Evolutionary conservation across 1,284 basidiomycete genomes (phyloP).

Genomic region (Taiwanofungus camphoratus): DNA sequence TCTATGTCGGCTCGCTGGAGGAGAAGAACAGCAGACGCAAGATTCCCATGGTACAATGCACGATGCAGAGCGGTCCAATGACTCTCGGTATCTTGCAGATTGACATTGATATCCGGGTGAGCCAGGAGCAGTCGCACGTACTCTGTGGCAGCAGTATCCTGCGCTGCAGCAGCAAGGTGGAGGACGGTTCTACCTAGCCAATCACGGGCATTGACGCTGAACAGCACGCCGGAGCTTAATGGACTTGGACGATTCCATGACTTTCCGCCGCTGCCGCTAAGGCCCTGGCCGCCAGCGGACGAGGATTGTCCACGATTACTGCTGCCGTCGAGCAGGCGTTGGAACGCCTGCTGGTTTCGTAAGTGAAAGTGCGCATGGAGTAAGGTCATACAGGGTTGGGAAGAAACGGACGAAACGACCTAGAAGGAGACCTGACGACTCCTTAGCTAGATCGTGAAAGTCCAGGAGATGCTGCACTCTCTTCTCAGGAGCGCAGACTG

Average conservation of each 20-base stretch:
- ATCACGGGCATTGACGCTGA: conserved; percentile 74
- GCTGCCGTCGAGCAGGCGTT: conserved; percentile 63
- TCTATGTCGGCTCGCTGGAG: conserved; percentile 76
- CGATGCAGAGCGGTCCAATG: conserved; percentile 93
- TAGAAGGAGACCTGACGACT: conserved; percentile 20
- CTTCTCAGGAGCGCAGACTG: background rate
- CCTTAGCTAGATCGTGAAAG: conserved; percentile 13
- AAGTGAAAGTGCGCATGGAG: conserved; percentile 79
- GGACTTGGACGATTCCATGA: conserved; percentile 58
- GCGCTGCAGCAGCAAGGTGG: conserved; percentile 72
- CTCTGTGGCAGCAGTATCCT: conserved; percentile 60
- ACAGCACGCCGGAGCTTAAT: conserved; percentile 31
- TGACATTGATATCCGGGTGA: conserved; percentile 77
- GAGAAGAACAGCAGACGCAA: conserved; percentile 74
- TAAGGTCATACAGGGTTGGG: conserved; percentile 51
- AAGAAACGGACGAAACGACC: conserved; percentile 19
- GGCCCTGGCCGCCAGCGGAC: conserved; percentile 14
- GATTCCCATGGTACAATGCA: conserved; percentile 84
- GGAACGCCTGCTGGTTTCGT: conserved; percentile 77
- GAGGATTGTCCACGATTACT: conserved; percentile 28
- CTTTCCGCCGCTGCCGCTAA: conserved; percentile 50
- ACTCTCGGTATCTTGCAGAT: conserved; percentile 78
- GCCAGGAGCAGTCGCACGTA: conserved; percentile 80
- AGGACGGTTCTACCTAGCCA: conserved; percentile 74
- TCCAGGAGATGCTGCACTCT: conserved; percentile 6